phyloP scores from a whole-genome alignment of 2,329 filamentous ascomycete species.

The Paraconiothyrium brasiliense region DNA sequence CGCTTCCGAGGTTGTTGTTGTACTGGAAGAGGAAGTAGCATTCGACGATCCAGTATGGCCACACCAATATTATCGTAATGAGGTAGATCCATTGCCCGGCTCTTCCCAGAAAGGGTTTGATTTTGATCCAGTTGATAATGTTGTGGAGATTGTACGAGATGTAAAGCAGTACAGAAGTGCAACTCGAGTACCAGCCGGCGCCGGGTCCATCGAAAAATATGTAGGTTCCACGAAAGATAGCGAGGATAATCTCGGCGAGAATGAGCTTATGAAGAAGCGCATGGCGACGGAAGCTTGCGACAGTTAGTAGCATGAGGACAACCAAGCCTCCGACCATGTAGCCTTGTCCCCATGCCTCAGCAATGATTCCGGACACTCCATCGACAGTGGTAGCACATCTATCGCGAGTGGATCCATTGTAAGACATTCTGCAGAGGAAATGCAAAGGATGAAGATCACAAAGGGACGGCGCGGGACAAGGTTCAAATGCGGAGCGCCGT shows the following conservation, averaged over 20 bases:
- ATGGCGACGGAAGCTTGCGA: constrained; percentile 46
- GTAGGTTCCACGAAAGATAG: constrained; percentile 47
- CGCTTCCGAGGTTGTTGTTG: constrained; percentile 44
- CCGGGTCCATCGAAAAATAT: constrained; percentile 43
- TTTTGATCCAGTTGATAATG: constrained; percentile 47
- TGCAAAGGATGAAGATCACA: neutral
- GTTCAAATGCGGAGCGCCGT: neutral
- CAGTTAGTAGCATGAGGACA: constrained; percentile 45
- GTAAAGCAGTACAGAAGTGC: constrained; percentile 46
- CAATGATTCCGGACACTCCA: constrained; percentile 27
- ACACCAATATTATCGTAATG: constrained; percentile 40
- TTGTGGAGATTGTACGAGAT: constrained; percentile 49
- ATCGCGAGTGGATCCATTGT: constrained; percentile 1
- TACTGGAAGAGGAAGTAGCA: constrained; percentile 48
- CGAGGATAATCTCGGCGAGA: constrained; percentile 47
- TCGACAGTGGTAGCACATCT: neutral
- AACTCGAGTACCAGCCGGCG: constrained; percentile 46
- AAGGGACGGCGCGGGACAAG: neutral
- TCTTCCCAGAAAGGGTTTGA: constrained; percentile 44
- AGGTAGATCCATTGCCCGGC: constrained; percentile 47
- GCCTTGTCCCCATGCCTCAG: constrained; percentile 48
- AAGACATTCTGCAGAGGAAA: neutral
- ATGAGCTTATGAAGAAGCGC: constrained; percentile 47
- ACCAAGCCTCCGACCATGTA: constrained; percentile 47
- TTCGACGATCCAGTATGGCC: constrained; percentile 48